Evolutionary conservation across 306 rosid genomes (phyloP), one percentile per base, ranked within the genome.

Genomic region (Astragalus glycyphyllos): DNA sequence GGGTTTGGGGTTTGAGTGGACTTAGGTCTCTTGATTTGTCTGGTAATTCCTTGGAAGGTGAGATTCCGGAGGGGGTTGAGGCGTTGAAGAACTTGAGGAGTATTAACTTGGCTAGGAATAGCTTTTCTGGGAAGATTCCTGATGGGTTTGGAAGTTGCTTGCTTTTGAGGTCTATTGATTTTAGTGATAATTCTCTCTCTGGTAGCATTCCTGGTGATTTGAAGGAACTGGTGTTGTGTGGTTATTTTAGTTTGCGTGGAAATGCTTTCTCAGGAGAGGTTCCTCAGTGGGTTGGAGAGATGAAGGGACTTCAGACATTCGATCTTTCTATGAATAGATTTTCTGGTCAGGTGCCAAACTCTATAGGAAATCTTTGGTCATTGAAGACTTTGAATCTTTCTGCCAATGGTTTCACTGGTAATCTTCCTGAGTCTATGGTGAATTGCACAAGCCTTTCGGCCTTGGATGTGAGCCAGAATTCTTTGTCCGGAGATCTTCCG

Each of bases 81-180:
- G 87, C 79, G 0, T 12, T 87, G 88, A 89, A 86, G 75, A 95
- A 86, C 74, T 66, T 95, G 82, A 57, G 99, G 64, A 86, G 79
- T 5, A 6, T 95, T 68, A 84, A 72, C 73, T 73, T 95, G 76
- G 85, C 84, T 2, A 89, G 71, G 65, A 95, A 95, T 76, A 84
- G 71, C 61, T 69, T 95, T 70, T 80, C 88, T 11, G 99, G 99
- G 60, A 55, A 40, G 72, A 75, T 95, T 49, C 97, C 96, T 0
- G 77, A 74, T 71, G 97, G 90, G 3, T 86, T 91, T 76, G 97
- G 99, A 69, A 87, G 90, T 75, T 95, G 96, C 69, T 84, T 81
- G 80, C 96, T 91, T 73, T 81, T 91, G 86, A 86, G 96, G 86
- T 89, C 87, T 53, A 50, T 95, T 81, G 97, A 95, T 84, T 81